These are phyloP conservation scores for Cyclotella distinguenda DNA, from an alignment of 108 stramenopile genomes.

Conservation along the genomic window DNA sequence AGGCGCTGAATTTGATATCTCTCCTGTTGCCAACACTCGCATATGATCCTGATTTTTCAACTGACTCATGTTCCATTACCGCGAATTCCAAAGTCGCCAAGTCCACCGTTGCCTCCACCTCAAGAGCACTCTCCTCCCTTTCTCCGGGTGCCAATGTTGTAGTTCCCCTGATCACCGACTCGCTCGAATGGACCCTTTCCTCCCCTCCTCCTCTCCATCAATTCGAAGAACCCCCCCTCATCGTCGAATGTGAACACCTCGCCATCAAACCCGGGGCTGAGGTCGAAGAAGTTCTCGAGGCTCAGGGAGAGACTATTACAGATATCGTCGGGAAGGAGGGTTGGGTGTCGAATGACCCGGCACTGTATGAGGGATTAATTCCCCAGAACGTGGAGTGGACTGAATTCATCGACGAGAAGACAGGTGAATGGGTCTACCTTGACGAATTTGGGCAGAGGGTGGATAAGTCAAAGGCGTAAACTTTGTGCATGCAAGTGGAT, in stretches of 20 bases:
- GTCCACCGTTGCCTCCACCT: slow-evolving; percentile 4
- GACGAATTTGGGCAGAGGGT: slow-evolving; percentile 76
- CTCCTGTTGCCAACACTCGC: too few species aligned
- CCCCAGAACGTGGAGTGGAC: slow-evolving; percentile 89
- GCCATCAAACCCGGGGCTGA: slow-evolving; percentile 79
- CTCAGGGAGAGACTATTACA: slow-evolving; percentile 79
- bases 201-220: slow-evolving; percentile 96
- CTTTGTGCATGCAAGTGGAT: neutral
- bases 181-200: slow-evolving; percentile 94
- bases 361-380: slow-evolving; percentile 84
- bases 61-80: too few species aligned
- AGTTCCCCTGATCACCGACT: slow-evolving; percentile 88
- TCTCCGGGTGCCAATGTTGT: slow-evolving; percentile 81
- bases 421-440: slow-evolving; percentile 82
- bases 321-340: slow-evolving; percentile 86
- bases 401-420: slow-evolving; percentile 87
- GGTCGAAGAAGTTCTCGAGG: slow-evolving; percentile 77
- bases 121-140: slow-evolving; percentile 36
- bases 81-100: slow-evolving; percentile 25
- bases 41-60: too few species aligned
- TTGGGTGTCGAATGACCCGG: slow-evolving; percentile 83
- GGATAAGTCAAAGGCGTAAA: slow-evolving; percentile 33
- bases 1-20: too few species aligned
- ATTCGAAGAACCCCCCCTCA: slow-evolving; percentile 97
- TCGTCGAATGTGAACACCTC: slow-evolving; percentile 91